phyloP scores from a whole-genome alignment of 2,329 filamentous ascomycete species.

The Magnaporthiopsis poae region DNA sequence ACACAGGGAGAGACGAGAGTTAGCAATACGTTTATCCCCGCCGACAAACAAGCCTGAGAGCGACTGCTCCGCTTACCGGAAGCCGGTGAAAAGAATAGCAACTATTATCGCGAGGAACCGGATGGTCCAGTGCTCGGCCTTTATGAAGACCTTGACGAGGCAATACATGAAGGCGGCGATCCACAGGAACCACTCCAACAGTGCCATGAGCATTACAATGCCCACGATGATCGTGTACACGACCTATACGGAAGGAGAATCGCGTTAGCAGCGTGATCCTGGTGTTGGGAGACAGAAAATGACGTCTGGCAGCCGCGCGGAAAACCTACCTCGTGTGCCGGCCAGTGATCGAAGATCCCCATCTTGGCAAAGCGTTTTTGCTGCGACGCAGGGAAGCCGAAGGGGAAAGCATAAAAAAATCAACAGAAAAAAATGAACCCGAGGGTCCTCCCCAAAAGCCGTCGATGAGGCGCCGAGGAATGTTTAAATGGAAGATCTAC shows the following conservation, averaged over 20 bases:
- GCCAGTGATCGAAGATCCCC: slow-evolving; percentile 29
- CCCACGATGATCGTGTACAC: slow-evolving; percentile 75
- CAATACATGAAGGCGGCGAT: slow-evolving; percentile 90
- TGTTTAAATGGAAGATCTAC: no score
- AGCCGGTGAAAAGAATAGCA: slow-evolving; percentile 31
- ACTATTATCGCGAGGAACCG: slow-evolving; percentile 67
- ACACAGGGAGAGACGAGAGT: background rate
- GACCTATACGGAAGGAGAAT: slow-evolving; percentile 46
- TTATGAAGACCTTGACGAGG: slow-evolving; percentile 74
- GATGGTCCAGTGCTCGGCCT: slow-evolving; percentile 82
- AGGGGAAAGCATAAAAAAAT: background rate
- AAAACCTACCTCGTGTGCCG: slow-evolving; percentile 35
- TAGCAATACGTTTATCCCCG: background rate
- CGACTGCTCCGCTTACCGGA: slow-evolving; percentile 3
- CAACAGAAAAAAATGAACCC: no score
- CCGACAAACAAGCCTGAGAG: background rate
- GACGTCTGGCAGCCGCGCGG: background rate
- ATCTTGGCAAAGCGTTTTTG: slow-evolving; percentile 3
- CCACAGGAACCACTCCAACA: slow-evolving; percentile 92
- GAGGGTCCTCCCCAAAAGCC: no score
- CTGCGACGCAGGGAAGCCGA: background rate
- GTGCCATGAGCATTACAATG: slow-evolving; percentile 69
- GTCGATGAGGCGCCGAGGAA: no score
- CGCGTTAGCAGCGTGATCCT: background rate
- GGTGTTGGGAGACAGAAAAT: background rate